A percentile compares a stretch with the other conserved stretches of the same genome.
Evolutionary conservation across 1,284 basidiomycete genomes (phyloP).

Genomic region (Anthracocystis walkeri): DNA sequence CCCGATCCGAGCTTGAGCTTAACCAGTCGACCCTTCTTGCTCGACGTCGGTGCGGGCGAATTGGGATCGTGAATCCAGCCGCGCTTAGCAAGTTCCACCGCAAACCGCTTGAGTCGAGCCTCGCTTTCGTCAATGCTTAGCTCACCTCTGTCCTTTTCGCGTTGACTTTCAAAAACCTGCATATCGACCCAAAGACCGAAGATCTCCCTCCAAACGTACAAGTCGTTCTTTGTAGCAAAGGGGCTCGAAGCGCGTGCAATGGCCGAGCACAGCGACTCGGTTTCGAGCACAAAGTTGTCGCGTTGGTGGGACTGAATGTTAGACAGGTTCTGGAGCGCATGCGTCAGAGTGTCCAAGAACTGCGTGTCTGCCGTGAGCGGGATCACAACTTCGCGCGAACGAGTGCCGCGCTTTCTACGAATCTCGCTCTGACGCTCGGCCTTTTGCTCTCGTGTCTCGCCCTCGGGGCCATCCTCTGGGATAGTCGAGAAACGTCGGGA

Average conservation of each 20-base stretch:
- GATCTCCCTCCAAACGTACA: constrained; percentile 92
- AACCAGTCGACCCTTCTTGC: constrained; percentile 44
- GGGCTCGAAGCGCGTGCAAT: constrained; percentile 69
- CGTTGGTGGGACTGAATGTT: constrained; percentile 77
- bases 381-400: constrained; percentile 74
- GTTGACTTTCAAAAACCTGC: constrained; percentile 84
- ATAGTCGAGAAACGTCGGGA: constrained; percentile 38
- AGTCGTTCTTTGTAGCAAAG: constrained; percentile 74
- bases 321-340: constrained; percentile 79
- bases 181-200: constrained; percentile 88
- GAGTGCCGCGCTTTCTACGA: constrained; percentile 33
- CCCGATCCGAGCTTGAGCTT: constrained; percentile 54
- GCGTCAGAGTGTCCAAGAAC: constrained; percentile 83
- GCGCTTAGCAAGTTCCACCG: constrained; percentile 75
- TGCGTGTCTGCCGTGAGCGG: constrained; percentile 82
- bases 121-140: constrained; percentile 80
- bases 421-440: constrained; percentile 44
- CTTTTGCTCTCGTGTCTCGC: constrained; percentile 49
- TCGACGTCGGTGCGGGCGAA: constrained; percentile 20
- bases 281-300: constrained; percentile 76
- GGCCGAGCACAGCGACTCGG: constrained; percentile 76
- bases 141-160: constrained; percentile 82
- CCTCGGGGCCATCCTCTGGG: constrained; percentile 49
- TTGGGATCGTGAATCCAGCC: constrained; percentile 60
- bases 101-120: constrained; percentile 78